Conservation (phyloP, 2,329 filamentous ascomycete genomes). For the Botryotinia globosa region DNA sequence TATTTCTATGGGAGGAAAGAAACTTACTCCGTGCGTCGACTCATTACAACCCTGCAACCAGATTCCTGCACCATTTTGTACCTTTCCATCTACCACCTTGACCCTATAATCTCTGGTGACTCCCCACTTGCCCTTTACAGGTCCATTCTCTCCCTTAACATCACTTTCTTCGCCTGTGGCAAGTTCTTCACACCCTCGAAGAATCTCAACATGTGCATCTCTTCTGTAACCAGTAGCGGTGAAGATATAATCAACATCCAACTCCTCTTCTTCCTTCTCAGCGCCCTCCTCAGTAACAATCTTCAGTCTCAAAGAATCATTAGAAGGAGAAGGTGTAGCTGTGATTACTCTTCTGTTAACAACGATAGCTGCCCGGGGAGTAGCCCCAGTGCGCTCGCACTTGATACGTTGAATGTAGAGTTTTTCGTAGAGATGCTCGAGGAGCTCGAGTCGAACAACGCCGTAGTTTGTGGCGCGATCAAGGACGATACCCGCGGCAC, state of each 20-base stretch:
- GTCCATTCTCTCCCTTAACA: conserved; percentile 38
- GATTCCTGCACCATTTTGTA: conserved; percentile 71
- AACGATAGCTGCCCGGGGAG: conserved; percentile 82
- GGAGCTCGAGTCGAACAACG: conserved; percentile 85
- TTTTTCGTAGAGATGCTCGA: conserved; percentile 82
- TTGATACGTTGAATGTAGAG: conserved; percentile 74
- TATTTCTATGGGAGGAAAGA: not conserved
- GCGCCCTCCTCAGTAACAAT: conserved; percentile 43
- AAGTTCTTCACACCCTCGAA: conserved; percentile 63
- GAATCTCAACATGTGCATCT: conserved; percentile 73
- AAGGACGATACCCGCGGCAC: conserved; percentile 56
- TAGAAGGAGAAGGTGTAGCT: conserved; percentile 23
- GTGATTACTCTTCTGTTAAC: conserved; percentile 59
- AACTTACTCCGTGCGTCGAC: conserved; percentile 77
- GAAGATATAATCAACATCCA: conserved; percentile 75
- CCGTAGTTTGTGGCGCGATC: conserved; percentile 91
- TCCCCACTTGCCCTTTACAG: conserved; percentile 50
- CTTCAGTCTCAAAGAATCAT: conserved; percentile 34
- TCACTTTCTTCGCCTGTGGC: conserved; percentile 44
- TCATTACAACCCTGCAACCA: conserved; percentile 96
- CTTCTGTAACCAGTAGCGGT: conserved; percentile 84
- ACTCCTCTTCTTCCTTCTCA: conserved; percentile 36
- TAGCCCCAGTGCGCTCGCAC: conserved; percentile 65
- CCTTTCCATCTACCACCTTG: conserved; percentile 63
- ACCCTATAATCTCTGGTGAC: conserved; percentile 79